These are phyloP conservation scores for Juncus inflexus DNA, from an alignment of 176 grass and related monocot species.

Conservation along the genomic window DNA sequence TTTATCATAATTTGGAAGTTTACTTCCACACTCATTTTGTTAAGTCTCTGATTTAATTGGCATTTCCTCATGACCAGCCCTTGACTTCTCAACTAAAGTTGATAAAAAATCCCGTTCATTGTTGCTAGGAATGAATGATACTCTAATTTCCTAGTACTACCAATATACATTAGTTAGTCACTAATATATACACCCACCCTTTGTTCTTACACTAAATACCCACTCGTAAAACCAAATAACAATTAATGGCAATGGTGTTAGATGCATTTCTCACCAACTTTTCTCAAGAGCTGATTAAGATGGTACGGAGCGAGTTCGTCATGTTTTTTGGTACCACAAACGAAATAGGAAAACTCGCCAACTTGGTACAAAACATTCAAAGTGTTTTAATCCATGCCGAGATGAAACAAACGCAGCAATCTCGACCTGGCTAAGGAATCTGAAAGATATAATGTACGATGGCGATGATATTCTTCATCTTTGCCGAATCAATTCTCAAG, in stretches of 20 bases:
- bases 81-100: no score
- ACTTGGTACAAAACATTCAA: neutral
- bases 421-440: slow-evolving; percentile 8
- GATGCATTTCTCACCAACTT: slow-evolving; percentile 22
- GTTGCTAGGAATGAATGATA: no score
- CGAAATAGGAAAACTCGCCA: slow-evolving; percentile 7
- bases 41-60: no score
- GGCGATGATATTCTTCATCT: slow-evolving; percentile 43
- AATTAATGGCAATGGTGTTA: slow-evolving; percentile 19
- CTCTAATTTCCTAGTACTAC: no score
- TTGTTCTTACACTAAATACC: no score
- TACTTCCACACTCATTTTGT: no score
- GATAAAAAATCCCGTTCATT: no score
- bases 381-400: slow-evolving; percentile 18
- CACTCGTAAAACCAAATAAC: no score
- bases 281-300: neutral
- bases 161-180: no score
- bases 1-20: no score
- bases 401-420: neutral
- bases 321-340: slow-evolving; percentile 10
- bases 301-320: slow-evolving; percentile 9
- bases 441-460: slow-evolving; percentile 51
- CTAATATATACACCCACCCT: no score
- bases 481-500: slow-evolving; percentile 17
- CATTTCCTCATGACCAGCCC: no score